phyloP scores from a whole-genome alignment of 2,329 filamentous ascomycete species.

The Penicillium sp. region DNA sequence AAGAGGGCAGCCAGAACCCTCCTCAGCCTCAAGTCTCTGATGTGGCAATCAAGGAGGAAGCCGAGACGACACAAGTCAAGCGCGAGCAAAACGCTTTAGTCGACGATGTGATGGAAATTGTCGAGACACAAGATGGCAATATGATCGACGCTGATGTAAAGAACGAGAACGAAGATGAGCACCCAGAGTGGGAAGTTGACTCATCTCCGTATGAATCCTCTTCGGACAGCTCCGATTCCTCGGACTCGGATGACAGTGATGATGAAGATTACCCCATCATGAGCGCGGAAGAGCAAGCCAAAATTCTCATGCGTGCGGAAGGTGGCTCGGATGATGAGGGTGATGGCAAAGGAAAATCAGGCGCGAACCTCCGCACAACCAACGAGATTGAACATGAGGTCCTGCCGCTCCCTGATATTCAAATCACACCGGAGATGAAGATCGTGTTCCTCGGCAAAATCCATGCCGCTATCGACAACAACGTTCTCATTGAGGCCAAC shows the following conservation, averaged over 20 bases:
- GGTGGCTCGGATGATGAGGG: constrained; percentile 78
- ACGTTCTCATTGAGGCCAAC: constrained; percentile 75
- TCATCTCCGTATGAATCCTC: constrained; percentile 75
- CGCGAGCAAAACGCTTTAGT: neutral
- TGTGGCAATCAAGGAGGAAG: neutral
- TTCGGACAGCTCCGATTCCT: constrained; percentile 60
- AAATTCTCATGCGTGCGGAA: constrained; percentile 81
- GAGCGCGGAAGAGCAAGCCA: constrained; percentile 78
- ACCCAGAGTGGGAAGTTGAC: constrained; percentile 83
- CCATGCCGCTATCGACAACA: constrained; percentile 75
- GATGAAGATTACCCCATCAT: constrained; percentile 70
- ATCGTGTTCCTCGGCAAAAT: constrained; percentile 75
- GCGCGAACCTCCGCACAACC: constrained; percentile 68
- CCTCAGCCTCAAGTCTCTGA: neutral
- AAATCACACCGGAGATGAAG: constrained; percentile 74
- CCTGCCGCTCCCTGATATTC: constrained; percentile 74
- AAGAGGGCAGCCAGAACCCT: neutral
- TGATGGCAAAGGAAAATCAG: constrained; percentile 51
- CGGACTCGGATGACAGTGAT: constrained; percentile 59
- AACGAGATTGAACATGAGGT: constrained; percentile 72
- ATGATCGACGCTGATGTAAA: constrained; percentile 4
- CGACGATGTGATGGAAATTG: constrained; percentile 32
- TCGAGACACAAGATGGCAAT: constrained; percentile 13
- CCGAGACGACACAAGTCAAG: neutral
- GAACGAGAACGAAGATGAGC: constrained; percentile 42